A percentile compares a stretch with the other conserved stretches of the same genome.
phyloP scores from a whole-genome alignment of 768 basidiomycete genomes.

The Leucocoprinus birnbaumii region DNA sequence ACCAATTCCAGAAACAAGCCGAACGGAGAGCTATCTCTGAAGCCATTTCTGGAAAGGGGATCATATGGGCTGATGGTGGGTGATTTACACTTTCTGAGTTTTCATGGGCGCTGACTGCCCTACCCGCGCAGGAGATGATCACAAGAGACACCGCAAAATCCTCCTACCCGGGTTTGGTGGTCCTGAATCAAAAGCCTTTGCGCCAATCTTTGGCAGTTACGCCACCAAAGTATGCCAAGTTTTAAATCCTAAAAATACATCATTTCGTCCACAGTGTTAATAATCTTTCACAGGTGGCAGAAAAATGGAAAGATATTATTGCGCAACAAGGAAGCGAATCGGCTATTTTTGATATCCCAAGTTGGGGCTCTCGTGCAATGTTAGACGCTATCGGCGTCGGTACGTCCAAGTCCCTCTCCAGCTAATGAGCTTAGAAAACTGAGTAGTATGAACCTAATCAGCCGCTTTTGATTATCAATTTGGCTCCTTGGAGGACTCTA shows the following conservation, averaged over 20 bases:
- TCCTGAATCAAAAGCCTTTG: slow-evolving; percentile 39
- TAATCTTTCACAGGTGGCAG: slow-evolving; percentile 24
- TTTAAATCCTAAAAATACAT: neutral
- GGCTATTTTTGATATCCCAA: slow-evolving; percentile 29
- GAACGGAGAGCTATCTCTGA: slow-evolving; percentile 35
- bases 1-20: slow-evolving; percentile 38
- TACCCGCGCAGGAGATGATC: slow-evolving; percentile 28
- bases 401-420: slow-evolving; percentile 15
- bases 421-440: too few species aligned
- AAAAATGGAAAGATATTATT: slow-evolving; percentile 38
- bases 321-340: slow-evolving; percentile 23
- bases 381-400: slow-evolving; percentile 52
- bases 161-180: slow-evolving; percentile 46
- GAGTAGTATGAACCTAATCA: slow-evolving; percentile 9
- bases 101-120: neutral
- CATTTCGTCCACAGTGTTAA: neutral
- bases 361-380: slow-evolving; percentile 41
- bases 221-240: slow-evolving; percentile 26
- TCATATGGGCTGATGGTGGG: slow-evolving; percentile 40
- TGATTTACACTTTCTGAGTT: neutral
- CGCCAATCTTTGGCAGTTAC: slow-evolving; percentile 36
- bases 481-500: slow-evolving; percentile 31
- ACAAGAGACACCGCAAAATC: slow-evolving; percentile 44
- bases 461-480: slow-evolving; percentile 53
- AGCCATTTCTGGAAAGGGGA: slow-evolving; percentile 29